Evolutionary conservation across 805 yeast genomes (phyloP).

Genomic region (Saturnispora sanitii): DNA sequence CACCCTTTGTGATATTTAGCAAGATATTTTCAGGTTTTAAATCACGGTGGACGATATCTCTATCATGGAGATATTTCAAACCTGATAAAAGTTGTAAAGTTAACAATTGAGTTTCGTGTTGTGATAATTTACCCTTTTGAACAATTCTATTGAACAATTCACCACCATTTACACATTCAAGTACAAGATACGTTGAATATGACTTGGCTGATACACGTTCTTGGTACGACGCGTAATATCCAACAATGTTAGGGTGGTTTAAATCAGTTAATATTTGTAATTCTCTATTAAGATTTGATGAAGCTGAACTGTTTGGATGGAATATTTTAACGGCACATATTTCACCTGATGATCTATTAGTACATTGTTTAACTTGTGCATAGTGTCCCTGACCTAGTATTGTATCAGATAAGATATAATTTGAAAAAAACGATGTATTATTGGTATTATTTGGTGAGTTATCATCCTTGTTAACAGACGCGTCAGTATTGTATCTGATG

Average conservation of each 20-base stretch:
- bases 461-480: no score
- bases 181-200: slow-evolving; percentile 48
- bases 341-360: slow-evolving; percentile 45
- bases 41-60: slow-evolving; percentile 89
- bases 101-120: slow-evolving; percentile 52
- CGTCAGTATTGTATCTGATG: slow-evolving; percentile 15
- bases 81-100: slow-evolving; percentile 49
- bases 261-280: slow-evolving; percentile 54
- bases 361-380: slow-evolving; percentile 70
- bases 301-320: slow-evolving; percentile 30
- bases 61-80: slow-evolving; percentile 77
- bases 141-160: slow-evolving; percentile 68
- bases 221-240: slow-evolving; percentile 43
- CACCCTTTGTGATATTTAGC: slow-evolving; percentile 36
- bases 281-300: slow-evolving; percentile 44
- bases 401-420: slow-evolving; percentile 40
- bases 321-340: slow-evolving; percentile 68
- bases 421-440: slow-evolving; percentile 42
- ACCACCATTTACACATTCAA: slow-evolving; percentile 68
- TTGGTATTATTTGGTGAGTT: neutral
- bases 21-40: slow-evolving; percentile 87
- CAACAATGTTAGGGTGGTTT: slow-evolving; percentile 63
- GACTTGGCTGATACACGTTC: slow-evolving; percentile 41
- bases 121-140: slow-evolving; percentile 48
- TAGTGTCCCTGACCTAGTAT: slow-evolving; percentile 71